These are phyloP conservation scores for Solanum aculeatissimum DNA, from an alignment of 305 asterid species.

Conservation along the genomic window DNA sequence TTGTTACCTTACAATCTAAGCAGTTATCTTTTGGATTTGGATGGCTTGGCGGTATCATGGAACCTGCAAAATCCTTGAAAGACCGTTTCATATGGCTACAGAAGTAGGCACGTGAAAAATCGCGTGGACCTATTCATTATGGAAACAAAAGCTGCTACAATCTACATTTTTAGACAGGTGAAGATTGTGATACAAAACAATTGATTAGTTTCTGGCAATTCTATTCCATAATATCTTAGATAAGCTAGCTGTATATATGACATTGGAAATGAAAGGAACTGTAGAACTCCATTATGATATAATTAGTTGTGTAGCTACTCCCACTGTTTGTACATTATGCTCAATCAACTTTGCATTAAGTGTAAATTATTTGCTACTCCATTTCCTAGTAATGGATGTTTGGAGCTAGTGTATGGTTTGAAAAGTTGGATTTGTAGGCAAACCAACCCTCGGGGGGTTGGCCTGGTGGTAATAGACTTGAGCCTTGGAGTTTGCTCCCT, in stretches of 20 bases:
- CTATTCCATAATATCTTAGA: not conserved
- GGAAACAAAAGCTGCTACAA: not conserved
- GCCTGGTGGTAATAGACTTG: too few relatives aligned
- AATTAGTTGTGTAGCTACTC: not conserved
- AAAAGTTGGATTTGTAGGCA: not conserved
- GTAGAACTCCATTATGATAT: not conserved
- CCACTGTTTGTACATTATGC: not conserved
- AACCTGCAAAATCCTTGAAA: constrained; percentile 20
- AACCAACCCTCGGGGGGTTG: too few relatives aligned
- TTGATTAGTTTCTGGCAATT: not conserved
- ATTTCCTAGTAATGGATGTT: not conserved
- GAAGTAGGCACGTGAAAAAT: not conserved
- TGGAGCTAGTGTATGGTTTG: not conserved
- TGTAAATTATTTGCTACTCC: not conserved
- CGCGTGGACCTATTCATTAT: not conserved
- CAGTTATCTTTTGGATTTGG: constrained; percentile 29
- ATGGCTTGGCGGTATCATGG: constrained; percentile 41
- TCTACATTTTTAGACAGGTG: not conserved
- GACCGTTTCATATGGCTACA: not conserved
- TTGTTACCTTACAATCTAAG: constrained; percentile 49
- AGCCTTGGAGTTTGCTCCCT: too few relatives aligned
- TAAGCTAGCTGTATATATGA: not conserved
- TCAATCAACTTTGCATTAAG: not conserved
- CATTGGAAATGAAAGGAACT: not conserved
- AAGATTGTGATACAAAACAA: not conserved